These are phyloP conservation scores for Scutellospora calospora DNA, from an alignment of 371 early-diverging fungal species.

Conservation along the genomic window DNA sequence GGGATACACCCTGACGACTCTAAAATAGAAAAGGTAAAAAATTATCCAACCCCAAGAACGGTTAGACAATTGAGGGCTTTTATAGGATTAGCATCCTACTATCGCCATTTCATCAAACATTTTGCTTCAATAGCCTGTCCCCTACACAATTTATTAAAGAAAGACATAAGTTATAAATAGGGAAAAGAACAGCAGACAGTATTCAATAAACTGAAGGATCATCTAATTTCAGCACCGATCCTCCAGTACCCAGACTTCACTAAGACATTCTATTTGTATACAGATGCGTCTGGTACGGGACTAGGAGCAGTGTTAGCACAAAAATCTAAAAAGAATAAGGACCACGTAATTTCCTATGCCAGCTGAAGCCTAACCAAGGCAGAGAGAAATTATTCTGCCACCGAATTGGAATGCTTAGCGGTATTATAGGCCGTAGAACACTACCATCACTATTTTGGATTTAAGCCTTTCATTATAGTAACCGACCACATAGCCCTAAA, in stretches of 20 bases:
- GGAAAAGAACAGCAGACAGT: conserved; percentile 43
- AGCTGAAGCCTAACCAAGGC: background rate
- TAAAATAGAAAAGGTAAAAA: conserved; percentile 51
- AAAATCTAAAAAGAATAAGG: conserved; percentile 33
- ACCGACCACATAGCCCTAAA: background rate
- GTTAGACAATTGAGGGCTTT: conserved; percentile 57
- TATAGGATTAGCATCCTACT: conserved; percentile 62
- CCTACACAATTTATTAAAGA: conserved; percentile 49
- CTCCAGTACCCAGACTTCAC: conserved; percentile 51
- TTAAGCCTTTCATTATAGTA: background rate
- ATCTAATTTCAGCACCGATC: conserved; percentile 47
- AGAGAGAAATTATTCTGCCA: conserved; percentile 41
- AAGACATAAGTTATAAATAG: conserved; percentile 55
- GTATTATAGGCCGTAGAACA: conserved; percentile 52
- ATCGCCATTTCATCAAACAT: conserved; percentile 57
- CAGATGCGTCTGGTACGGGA: conserved; percentile 61
- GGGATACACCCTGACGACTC: conserved; percentile 51
- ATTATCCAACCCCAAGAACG: conserved; percentile 50
- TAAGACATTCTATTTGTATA: conserved; percentile 50
- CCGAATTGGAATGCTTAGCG: conserved; percentile 50
- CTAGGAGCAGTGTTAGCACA: conserved; percentile 60
- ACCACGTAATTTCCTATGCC: conserved; percentile 42
- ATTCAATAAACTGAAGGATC: conserved; percentile 54
- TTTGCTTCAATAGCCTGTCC: conserved; percentile 55
- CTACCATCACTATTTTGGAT: conserved; percentile 51